Percentiles rank a stretch among this genome's conserved stretches.
These are phyloP conservation scores for Nigrograna mackinnonii DNA, from an alignment of 2,329 filamentous ascomycete genomes.

Conservation along the genomic window DNA sequence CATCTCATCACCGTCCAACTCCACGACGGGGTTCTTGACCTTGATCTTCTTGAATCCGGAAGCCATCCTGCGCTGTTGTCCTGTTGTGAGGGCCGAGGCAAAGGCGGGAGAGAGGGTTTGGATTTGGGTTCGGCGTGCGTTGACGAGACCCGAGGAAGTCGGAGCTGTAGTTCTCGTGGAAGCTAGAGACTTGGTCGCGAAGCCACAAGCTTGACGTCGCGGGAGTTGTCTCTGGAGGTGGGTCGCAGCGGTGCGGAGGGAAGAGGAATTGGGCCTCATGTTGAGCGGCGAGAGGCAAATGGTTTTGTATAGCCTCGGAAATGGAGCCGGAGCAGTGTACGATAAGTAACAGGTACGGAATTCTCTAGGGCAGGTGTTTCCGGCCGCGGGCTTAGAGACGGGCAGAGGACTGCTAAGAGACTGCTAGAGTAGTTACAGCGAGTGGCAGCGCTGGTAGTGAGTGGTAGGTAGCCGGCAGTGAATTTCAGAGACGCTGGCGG, in stretches of 20 bases:
- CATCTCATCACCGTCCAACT: conserved; percentile 95
- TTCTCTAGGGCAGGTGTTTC: not conserved
- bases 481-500: conserved; percentile 23
- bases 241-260: conserved; percentile 26
- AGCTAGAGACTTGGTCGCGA: conserved; percentile 34
- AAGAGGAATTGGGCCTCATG: conserved; percentile 34
- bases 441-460: not conserved
- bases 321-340: not conserved
- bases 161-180: conserved; percentile 19
- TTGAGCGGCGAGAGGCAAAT: conserved; percentile 9
- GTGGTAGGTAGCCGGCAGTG: not conserved
- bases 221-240: conserved; percentile 20
- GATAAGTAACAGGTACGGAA: conserved; percentile 6
- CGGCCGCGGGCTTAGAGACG: conserved; percentile 8
- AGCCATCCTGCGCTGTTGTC: conserved; percentile 36
- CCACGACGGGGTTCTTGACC: conserved; percentile 98
- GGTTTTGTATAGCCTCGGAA: conserved; percentile 12
- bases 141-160: conserved; percentile 14
- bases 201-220: conserved; percentile 23
- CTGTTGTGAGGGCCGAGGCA: conserved; percentile 2
- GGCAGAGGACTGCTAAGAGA: not conserved
- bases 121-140: conserved; percentile 10
- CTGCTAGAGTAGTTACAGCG: not conserved
- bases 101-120: conserved; percentile 6
- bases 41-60: conserved; percentile 96